Base-by-base conservation (phyloP, 225 moss, liverwort and hornwort species). In the Marchantia paleacea region DNA sequence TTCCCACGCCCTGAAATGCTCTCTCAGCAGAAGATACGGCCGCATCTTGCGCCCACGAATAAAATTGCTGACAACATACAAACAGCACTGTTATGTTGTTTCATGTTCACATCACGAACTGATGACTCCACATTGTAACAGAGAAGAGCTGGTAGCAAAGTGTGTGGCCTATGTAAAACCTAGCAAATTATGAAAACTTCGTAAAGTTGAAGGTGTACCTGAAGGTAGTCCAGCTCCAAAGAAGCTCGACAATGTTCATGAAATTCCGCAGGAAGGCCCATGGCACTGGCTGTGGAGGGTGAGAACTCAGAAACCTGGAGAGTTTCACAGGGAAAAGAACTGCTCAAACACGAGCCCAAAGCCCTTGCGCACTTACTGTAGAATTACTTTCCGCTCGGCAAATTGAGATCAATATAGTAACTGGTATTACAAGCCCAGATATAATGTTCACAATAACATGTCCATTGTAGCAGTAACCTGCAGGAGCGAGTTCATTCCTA, bases 231-330 rank as follows among this genome's bases (percentile, higher is more conserved):
- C 66, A 93, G 81, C 89, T 99, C 99, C 83, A 99, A 79, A 74
- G 99, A 95, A 72, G 95, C 95, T 82, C 99, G 92, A 75, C 99
- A 99, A 69, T 95, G 95, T 83, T 99, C 99, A 81, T 99, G 99
- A 79, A 99, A 88, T 85, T 99, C 99, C 60, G 99, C 99, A 79
- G 95, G 99, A 83, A 92, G 91, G 72, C 95, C 99, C 99, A 99
- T 95, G 48, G 95, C 95, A 89, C 95, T 99, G 19, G 99, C 99
- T 72, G 99, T 99, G n/a, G 94, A 95, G 69, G 99, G 99, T 75
- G 99, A 92, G 28, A 99, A 99, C 81, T 99, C 99, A 76, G 99
- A 95, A 68, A 94, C 89, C 89, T 88, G 80, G 10, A 52, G 28
- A 55, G 50, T 10, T 52, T 4, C 31, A 63, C 24, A 50, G 6